These are phyloP conservation scores for Pseudotsuga menziesii DNA, from an alignment of 75 land plant genomes.

Conservation along the genomic window DNA sequence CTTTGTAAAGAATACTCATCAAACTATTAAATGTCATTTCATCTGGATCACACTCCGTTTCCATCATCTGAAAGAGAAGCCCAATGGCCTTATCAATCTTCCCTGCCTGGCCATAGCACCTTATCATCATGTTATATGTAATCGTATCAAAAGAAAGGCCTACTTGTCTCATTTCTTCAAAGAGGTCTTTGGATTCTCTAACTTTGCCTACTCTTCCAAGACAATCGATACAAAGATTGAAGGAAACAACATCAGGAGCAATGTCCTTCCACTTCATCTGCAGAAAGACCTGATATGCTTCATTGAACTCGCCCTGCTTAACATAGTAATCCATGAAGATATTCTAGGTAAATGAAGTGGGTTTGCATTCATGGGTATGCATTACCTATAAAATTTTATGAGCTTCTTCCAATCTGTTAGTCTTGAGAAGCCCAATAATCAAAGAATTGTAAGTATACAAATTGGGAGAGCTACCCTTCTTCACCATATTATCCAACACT, in stretches of 20 bases:
- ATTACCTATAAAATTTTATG: constrained; percentile 34
- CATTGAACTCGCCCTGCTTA: constrained; percentile 44
- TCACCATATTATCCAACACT: constrained; percentile 37
- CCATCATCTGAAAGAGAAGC: constrained; percentile 26
- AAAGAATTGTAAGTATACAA: constrained; percentile 64
- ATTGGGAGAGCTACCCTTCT: constrained; percentile 46
- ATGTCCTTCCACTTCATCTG: constrained; percentile 41
- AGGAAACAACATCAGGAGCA: constrained; percentile 57
- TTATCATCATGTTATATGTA: constrained; percentile 42
- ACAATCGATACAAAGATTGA: constrained; percentile 57
- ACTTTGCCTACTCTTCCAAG: constrained; percentile 46
- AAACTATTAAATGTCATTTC: constrained; percentile 14
- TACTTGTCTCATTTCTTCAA: constrained; percentile 24
- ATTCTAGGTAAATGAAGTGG: constrained; percentile 43
- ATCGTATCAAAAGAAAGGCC: constrained; percentile 26
- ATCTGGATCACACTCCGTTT: constrained; percentile 18
- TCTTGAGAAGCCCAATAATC: constrained; percentile 54
- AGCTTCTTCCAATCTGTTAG: constrained; percentile 44
- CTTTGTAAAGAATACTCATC: constrained; percentile 19
- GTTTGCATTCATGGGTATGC: constrained; percentile 30
- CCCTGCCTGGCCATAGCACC: constrained; percentile 34
- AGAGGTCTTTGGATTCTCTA: constrained; percentile 29
- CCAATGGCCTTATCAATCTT: constrained; percentile 36
- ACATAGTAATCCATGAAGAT: constrained; percentile 66
- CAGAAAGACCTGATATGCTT: constrained; percentile 49